Base-by-base conservation (phyloP, 257 asterid species). In the Nicotiana sylvestris region DNA sequence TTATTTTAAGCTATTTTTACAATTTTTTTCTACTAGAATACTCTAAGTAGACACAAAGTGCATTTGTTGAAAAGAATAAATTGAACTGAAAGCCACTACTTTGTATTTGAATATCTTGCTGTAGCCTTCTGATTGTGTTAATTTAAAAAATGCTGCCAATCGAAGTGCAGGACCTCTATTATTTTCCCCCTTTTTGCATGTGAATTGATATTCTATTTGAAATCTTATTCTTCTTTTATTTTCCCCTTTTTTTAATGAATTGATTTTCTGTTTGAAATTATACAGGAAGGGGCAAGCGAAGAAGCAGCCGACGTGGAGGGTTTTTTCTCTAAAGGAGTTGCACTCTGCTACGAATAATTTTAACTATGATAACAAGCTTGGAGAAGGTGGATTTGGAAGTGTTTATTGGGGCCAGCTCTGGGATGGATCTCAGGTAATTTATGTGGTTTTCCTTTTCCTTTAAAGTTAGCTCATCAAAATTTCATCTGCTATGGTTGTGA, bases 391-490 rank as follows among this genome's bases (percentile, higher is more conserved):
- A 86, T 94, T 96, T 72, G 99, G 99, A 58, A 93, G 99, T 88
- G 98, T 96, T 83, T 96, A 96, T 84, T 96, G 99, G 99, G 99
- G 99, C 82, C 99, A 96, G 85, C 93, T 92, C 25, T 96, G 98
- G 98, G 99, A 96, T 89, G 99, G 98, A 56, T 96, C 99, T 85
- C 98, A 96, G 88, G 99, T 96, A 86, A 86, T 88, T 77, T 8
- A 76, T 53, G 58, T 67, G 33, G 43, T 27, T 65, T 58, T 84
- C 76, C 66, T 76, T 7, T 78, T 61, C 5, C 21, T 18, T 84
- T 51, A 51, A 51, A 53, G 0, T 53, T 53, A 53, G 6, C 58
- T 13, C 58, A 53, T 13, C 18, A 53, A 4, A 53, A 0, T 53
- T 53, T 53, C 18, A 0, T 13, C 27, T 27, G 7, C 43, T 51